phyloP scores from a whole-genome alignment of 2,329 filamentous ascomycete species.

The Xylariaceae sp. region DNA sequence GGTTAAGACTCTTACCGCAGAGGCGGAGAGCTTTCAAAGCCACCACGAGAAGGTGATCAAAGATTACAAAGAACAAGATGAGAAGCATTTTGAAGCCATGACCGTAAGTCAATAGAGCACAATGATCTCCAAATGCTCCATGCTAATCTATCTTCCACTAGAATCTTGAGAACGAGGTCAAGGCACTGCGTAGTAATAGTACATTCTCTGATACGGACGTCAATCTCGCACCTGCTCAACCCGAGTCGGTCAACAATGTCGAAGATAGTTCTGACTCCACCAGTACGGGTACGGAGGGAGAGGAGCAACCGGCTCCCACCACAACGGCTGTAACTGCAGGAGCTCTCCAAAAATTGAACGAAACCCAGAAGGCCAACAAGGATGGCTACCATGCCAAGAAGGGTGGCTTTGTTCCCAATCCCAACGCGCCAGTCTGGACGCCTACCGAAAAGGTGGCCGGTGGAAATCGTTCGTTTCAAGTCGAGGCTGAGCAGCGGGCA shows the following conservation, averaged over 20 bases:
- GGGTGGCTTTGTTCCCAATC: constrained; percentile 21
- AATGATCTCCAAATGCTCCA: neutral
- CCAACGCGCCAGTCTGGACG: constrained; percentile 22
- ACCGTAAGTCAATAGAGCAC: constrained; percentile 20
- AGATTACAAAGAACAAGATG: constrained; percentile 22
- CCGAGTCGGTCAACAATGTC: constrained; percentile 11
- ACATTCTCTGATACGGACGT: neutral
- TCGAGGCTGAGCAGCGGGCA: neutral
- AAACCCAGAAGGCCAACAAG: neutral
- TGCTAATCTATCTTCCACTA: constrained; percentile 12
- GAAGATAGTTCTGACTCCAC: constrained; percentile 1
- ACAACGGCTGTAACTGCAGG: neutral
- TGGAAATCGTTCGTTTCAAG: neutral
- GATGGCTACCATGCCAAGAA: neutral
- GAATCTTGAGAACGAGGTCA: constrained; percentile 20
- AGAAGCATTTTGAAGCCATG: constrained; percentile 20
- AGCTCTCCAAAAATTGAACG: neutral
- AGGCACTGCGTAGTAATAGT: constrained; percentile 7
- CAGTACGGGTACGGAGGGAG: constrained; percentile 1
- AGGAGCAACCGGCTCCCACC: neutral
- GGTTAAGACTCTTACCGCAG: constrained; percentile 8
- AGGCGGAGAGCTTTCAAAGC: constrained; percentile 18
- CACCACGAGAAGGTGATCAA: constrained; percentile 19
- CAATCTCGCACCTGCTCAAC: constrained; percentile 1
- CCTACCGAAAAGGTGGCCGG: constrained; percentile 2